phyloP scores from a whole-genome alignment of 495 filamentous ascomycete genomes.

The Penicillium tannophilum region DNA sequence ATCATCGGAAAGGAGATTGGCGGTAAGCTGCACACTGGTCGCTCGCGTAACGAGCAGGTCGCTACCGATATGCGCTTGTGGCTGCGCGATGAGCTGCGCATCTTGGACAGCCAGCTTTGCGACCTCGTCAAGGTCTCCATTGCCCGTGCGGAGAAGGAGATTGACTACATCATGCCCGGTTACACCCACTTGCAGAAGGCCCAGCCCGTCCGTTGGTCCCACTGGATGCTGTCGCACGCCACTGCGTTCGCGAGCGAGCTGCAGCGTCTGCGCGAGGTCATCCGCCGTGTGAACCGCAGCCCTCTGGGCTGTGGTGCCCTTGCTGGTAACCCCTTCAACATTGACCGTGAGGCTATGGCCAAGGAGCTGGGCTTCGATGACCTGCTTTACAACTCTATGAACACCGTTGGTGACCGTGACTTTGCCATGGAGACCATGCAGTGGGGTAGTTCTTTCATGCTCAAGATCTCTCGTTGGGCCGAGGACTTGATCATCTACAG shows the following conservation, averaged over 20 bases:
- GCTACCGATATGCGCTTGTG: constrained; percentile 93
- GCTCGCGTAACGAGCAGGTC: constrained; percentile 91
- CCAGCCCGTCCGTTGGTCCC: constrained; percentile 86
- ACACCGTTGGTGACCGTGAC: constrained; percentile 81
- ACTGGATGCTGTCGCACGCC: constrained; percentile 83
- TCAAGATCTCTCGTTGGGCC: constrained; percentile 82
- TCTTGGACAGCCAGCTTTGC: constrained; percentile 68
- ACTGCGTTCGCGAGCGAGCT: constrained; percentile 76
- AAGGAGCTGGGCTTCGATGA: constrained; percentile 86
- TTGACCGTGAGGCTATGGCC: constrained; percentile 87
- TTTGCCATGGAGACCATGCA: constrained; percentile 91
- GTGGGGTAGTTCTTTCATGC: constrained; percentile 84
- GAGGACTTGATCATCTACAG: constrained; percentile 93
- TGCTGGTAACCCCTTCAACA: constrained; percentile 88
- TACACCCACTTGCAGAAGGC: constrained; percentile 95
- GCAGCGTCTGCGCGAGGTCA: constrained; percentile 75
- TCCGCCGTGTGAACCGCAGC: constrained; percentile 71
- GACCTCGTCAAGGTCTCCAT: constrained; percentile 73
- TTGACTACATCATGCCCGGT: constrained; percentile 62
- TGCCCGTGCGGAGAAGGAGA: constrained; percentile 74
- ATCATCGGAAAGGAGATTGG: constrained; percentile 84
- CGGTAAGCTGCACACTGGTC: constrained; percentile 92
- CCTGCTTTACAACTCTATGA: constrained; percentile 81
- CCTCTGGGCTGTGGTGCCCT: constrained; percentile 86
- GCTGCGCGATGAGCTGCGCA: constrained; percentile 75